Conservation (phyloP, 1,139 yeast species). For the Wickerhamiella pararugosa region DNA sequence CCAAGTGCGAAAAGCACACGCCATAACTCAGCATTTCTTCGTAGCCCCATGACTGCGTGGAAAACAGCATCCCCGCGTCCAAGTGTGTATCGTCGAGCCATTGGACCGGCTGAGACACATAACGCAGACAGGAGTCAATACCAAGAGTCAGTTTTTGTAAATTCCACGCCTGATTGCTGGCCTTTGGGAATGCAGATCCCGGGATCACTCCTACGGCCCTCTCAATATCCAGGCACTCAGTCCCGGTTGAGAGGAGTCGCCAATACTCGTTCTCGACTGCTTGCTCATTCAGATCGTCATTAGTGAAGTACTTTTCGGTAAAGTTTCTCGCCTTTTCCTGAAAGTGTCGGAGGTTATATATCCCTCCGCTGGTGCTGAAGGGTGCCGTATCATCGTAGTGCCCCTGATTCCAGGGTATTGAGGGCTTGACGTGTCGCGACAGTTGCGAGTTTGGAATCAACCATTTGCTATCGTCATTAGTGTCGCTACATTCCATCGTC, state of each 20-base stretch:
- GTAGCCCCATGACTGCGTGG: slow-evolving; percentile 5
- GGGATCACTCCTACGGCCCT: slow-evolving; percentile 1
- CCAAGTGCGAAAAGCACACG: slow-evolving; percentile 2
- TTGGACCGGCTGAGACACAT: neutral
- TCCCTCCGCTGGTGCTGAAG: neutral
- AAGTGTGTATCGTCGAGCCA: neutral
- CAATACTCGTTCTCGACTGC: slow-evolving; percentile 7
- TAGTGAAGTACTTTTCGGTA: neutral
- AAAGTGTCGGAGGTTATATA: slow-evolving; percentile 6
- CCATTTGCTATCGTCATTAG: neutral
- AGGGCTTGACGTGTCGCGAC: neutral
- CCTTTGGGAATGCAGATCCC: neutral
- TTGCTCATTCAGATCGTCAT: neutral
- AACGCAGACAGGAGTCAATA: slow-evolving; percentile 3
- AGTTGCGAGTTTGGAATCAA: slow-evolving; percentile 1
- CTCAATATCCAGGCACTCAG: slow-evolving; percentile 7
- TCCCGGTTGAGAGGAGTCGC: slow-evolving; percentile 2
- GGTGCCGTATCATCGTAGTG: slow-evolving; percentile 1
- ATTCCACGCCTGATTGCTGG: slow-evolving; percentile 1
- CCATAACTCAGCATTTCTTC: slow-evolving; percentile 3
- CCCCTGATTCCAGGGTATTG: neutral
- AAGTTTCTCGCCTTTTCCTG: slow-evolving; percentile 1
- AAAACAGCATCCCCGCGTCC: slow-evolving; percentile 5
- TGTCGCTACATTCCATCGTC: slow-evolving; percentile 2
- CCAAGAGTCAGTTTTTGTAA: neutral